Percentiles rank a stretch among this genome's conserved stretches.
Evolutionary conservation across 768 basidiomycete genomes (phyloP).

Genomic region (Lactarius sp.): DNA sequence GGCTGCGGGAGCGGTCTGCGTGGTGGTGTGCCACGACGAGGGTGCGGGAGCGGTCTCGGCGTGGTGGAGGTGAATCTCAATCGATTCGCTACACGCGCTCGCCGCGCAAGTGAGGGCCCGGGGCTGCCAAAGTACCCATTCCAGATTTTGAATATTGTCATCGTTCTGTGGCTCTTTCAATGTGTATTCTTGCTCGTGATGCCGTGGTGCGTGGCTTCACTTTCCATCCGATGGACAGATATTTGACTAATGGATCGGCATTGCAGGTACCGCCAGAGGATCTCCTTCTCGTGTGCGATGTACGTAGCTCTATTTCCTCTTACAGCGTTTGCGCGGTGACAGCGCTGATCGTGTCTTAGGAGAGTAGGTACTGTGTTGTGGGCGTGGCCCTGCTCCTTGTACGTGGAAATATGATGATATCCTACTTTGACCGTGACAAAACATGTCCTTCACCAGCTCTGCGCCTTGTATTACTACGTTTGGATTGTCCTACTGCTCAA

Average conservation of each 20-base stretch:
- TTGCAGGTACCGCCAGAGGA: constrained; percentile 29
- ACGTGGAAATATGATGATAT: constrained; percentile 8
- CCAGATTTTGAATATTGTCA: constrained; percentile 27
- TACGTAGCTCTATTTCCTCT: constrained; percentile 10
- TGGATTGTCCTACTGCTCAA: constrained; percentile 44
- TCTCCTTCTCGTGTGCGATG: constrained; percentile 33
- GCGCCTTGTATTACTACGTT: constrained; percentile 32
- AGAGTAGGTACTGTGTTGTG: constrained; percentile 30
- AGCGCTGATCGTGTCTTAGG: constrained; percentile 3
- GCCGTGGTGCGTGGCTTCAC: constrained; percentile 30
- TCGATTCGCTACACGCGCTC: too few relatives aligned
- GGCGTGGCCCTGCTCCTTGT: constrained; percentile 30
- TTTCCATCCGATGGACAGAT: background rate
- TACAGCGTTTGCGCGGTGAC: background rate
- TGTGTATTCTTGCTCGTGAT: constrained; percentile 33
- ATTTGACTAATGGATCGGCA: background rate
- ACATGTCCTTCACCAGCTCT: constrained; percentile 12
- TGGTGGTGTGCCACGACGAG: too few relatives aligned
- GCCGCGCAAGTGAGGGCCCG: constrained; percentile 27
- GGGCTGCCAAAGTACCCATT: constrained; percentile 27
- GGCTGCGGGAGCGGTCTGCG: too few relatives aligned
- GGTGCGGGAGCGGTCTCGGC: too few relatives aligned
- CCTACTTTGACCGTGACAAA: background rate
- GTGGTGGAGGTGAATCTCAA: too few relatives aligned
- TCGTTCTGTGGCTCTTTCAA: constrained; percentile 26